phyloP scores from a whole-genome alignment of 805 yeast species.

The Yarrowia yakushimensis region DNA sequence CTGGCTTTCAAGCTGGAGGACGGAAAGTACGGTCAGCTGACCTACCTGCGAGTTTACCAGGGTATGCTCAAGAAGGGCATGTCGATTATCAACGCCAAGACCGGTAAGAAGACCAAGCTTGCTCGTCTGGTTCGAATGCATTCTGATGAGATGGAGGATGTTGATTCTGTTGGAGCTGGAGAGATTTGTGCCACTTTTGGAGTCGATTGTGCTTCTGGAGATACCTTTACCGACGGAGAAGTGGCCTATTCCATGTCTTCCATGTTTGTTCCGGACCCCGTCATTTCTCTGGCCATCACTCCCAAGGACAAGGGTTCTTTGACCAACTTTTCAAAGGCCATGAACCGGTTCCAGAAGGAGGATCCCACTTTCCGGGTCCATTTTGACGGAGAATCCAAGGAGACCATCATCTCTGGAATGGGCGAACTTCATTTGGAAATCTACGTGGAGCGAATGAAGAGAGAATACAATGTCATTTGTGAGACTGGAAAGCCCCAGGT shows the following conservation, averaged over 20 bases:
- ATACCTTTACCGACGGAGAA: slow-evolving; percentile 86
- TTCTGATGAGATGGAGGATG: slow-evolving; percentile 98
- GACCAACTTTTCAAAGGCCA: slow-evolving; percentile 90
- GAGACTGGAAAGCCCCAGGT: slow-evolving; percentile 97
- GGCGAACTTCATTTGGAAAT: slow-evolving; percentile 97
- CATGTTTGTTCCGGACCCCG: slow-evolving; percentile 99
- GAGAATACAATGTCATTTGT: slow-evolving; percentile 96
- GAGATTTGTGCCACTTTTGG: slow-evolving; percentile 99
- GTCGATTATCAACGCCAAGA: slow-evolving; percentile 81
- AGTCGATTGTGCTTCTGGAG: slow-evolving; percentile 98
- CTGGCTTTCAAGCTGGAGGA: slow-evolving; percentile 98
- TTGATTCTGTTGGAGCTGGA: slow-evolving; percentile 92
- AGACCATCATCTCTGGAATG: slow-evolving; percentile 95
- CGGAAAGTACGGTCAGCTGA: slow-evolving; percentile 96
- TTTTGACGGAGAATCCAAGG: slow-evolving; percentile 86
- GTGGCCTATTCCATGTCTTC: slow-evolving; percentile 87
- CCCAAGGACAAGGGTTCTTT: slow-evolving; percentile 80
- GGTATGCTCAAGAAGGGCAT: slow-evolving; percentile 90
- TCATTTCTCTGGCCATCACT: slow-evolving; percentile 82
- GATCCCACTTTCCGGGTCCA: slow-evolving; percentile 97
- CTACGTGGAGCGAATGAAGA: slow-evolving; percentile 95
- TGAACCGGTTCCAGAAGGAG: slow-evolving; percentile 96
- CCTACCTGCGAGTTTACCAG: slow-evolving; percentile 95
- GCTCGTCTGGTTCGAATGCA: slow-evolving; percentile 97
- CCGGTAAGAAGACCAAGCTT: slow-evolving; percentile 90